A percentile compares a stretch with the other conserved stretches of the same genome.
Conservation (phyloP, 78 protist genomes). For the Protostelium mycophagum region DNA sequence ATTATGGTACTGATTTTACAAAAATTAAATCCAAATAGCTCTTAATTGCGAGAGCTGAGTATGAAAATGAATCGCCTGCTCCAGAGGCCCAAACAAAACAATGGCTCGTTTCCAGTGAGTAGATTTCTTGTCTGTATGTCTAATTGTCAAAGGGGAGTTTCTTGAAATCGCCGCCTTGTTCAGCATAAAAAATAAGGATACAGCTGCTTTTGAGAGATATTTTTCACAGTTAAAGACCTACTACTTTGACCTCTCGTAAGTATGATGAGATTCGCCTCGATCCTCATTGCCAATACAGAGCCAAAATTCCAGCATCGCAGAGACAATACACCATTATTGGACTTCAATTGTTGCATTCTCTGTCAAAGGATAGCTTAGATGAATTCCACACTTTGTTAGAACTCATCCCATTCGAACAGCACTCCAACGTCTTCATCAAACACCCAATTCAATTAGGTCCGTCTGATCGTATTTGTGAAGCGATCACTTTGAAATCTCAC, state of each 20-base stretch:
- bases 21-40: too few relatives aligned
- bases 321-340: slow-evolving; percentile 38
- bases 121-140: background rate
- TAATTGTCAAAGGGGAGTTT: slow-evolving; percentile 35
- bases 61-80: background rate
- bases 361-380: slow-evolving; percentile 26
- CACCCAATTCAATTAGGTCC: slow-evolving; percentile 1
- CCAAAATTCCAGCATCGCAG: slow-evolving; percentile 36
- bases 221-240: slow-evolving; percentile 35
- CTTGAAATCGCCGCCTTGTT: slow-evolving; percentile 42
- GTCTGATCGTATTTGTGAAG: background rate
- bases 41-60: too few relatives aligned
- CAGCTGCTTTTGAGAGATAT: slow-evolving; percentile 45
- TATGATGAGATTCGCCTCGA: too few relatives aligned
- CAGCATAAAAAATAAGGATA: slow-evolving; percentile 34
- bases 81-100: background rate
- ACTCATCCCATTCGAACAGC: slow-evolving; percentile 18
- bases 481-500: background rate
- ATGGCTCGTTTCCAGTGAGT: background rate
- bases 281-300: too few relatives aligned
- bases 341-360: slow-evolving; percentile 35
- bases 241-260: slow-evolving; percentile 20
- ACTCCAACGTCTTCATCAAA: slow-evolving; percentile 36
- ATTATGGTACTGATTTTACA: too few relatives aligned
- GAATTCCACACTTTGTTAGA: slow-evolving; percentile 39